These are phyloP conservation scores for Graphiopsis chlorocephala DNA, from an alignment of 2,329 filamentous ascomycete genomes.

Conservation along the genomic window DNA sequence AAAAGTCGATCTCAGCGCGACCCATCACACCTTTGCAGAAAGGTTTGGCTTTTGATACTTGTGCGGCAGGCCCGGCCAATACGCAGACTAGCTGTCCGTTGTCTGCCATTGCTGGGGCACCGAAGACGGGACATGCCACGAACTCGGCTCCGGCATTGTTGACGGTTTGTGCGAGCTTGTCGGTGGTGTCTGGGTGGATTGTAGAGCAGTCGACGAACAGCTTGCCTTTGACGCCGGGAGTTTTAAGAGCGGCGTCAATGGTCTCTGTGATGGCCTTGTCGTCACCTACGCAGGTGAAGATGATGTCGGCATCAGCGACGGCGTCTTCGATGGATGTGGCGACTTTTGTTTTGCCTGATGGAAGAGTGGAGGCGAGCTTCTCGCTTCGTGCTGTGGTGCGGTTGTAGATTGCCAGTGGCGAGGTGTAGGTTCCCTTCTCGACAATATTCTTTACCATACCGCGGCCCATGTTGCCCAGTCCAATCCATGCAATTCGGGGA, in stretches of 20 bases:
- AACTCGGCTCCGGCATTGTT: constrained; percentile 65
- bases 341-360: constrained; percentile 61
- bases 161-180: constrained; percentile 60
- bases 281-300: constrained; percentile 80
- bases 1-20: constrained; percentile 67
- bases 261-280: constrained; percentile 18
- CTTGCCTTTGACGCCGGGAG: constrained; percentile 67
- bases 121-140: constrained; percentile 72
- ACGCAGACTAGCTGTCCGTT: constrained; percentile 70
- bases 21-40: constrained; percentile 73
- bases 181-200: constrained; percentile 77
- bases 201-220: constrained; percentile 86
- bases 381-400: constrained; percentile 66
- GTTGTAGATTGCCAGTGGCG: constrained; percentile 77
- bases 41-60: constrained; percentile 63
- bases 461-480: constrained; percentile 83
- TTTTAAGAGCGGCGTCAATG: constrained; percentile 46
- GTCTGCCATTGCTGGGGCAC: constrained; percentile 68
- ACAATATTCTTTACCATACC: constrained; percentile 83
- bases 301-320: constrained; percentile 67
- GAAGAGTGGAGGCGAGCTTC: constrained; percentile 61
- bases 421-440: constrained; percentile 68
- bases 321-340: constrained; percentile 64
- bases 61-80: constrained; percentile 61
- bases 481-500: constrained; percentile 67